Conservation (phyloP, 2,329 filamentous ascomycete species). For the Fusarium sambucinum region DNA sequence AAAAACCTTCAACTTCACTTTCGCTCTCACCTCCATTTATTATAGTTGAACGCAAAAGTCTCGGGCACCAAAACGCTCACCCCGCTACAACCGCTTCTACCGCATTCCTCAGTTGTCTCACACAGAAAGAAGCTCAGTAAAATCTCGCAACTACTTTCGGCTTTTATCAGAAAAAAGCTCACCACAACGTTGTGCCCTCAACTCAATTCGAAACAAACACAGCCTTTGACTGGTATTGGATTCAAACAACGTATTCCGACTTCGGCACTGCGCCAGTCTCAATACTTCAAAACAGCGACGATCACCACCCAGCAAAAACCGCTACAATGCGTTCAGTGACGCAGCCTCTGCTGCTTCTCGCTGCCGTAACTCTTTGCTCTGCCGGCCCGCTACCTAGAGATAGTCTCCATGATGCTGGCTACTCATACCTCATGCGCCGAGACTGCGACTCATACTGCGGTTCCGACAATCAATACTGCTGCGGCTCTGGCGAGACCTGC, state of each 20-base stretch:
- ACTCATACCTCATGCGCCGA: conserved; percentile 63
- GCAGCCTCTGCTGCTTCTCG: conserved; percentile 55
- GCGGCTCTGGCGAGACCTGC: conserved; percentile 62
- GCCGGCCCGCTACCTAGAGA: conserved; percentile 66
- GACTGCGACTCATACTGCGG: conserved; percentile 67
- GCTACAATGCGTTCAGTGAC: conserved; percentile 45
- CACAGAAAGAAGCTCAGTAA: conserved; percentile 25
- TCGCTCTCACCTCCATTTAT: conserved; percentile 10
- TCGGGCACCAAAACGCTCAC: conserved; percentile 33
- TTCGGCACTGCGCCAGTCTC: conserved; percentile 16
- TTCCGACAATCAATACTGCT: conserved; percentile 67
- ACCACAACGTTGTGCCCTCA: conserved; percentile 4
- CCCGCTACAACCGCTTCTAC: conserved; percentile 32
- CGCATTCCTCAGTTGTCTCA: conserved; percentile 36
- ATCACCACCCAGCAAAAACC: conserved; percentile 9
- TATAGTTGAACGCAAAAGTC: conserved; percentile 16
- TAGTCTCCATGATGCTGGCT: conserved; percentile 61
- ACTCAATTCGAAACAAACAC: conserved; percentile 22
- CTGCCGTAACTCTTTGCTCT: conserved; percentile 49
- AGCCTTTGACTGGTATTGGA: conserved; percentile 28
- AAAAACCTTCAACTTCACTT: conserved; percentile 19
- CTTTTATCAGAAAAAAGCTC: conserved; percentile 1
- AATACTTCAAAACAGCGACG: conserved; percentile 7
- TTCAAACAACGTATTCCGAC: conserved; percentile 22
- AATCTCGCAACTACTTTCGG: conserved; percentile 27